Evolutionary conservation across 495 filamentous ascomycete genomes (phyloP).

Genomic region (Tuber magnatum): DNA sequence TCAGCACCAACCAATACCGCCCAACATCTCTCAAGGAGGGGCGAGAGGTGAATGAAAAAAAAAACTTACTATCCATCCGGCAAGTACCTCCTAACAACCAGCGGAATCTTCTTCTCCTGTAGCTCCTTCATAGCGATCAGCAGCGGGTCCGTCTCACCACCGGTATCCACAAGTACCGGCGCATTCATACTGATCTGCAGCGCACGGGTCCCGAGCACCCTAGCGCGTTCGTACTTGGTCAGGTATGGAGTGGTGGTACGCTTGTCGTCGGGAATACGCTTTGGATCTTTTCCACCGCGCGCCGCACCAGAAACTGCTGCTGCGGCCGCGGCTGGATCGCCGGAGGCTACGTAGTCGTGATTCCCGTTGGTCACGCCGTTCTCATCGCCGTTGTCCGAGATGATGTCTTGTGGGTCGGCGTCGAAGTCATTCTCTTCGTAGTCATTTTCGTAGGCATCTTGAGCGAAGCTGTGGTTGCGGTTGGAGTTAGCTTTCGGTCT

Average conservation of each 20-base stretch:
- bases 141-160: slow-evolving; percentile 94
- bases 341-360: slow-evolving; percentile 60
- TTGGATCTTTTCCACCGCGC: slow-evolving; percentile 60
- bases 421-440: slow-evolving; percentile 58
- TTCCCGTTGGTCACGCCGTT: slow-evolving; percentile 48
- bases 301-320: slow-evolving; percentile 49
- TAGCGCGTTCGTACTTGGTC: slow-evolving; percentile 96
- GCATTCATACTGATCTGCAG: slow-evolving; percentile 99
- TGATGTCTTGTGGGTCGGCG: slow-evolving; percentile 52
- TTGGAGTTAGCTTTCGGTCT: slow-evolving; percentile 4
- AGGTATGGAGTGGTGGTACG: slow-evolving; percentile 94
- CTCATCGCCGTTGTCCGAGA: slow-evolving; percentile 42
- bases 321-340: slow-evolving; percentile 63
- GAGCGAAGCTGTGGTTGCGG: slow-evolving; percentile 30
- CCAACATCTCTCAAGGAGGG: background rate
- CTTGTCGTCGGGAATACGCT: slow-evolving; percentile 82
- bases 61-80: slow-evolving; percentile 86
- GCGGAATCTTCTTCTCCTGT: slow-evolving; percentile 94
- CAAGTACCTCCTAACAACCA: slow-evolving; percentile 88
- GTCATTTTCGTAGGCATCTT: slow-evolving; percentile 51
- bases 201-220: slow-evolving; percentile 85
- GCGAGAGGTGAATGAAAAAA: background rate
- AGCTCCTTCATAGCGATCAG: slow-evolving; percentile 97
- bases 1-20: slow-evolving; percentile 13
- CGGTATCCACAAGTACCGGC: slow-evolving; percentile 89